phyloP scores from a whole-genome alignment of 192 early-diverging fungal genomes.

The Coemansia sp. region DNA sequence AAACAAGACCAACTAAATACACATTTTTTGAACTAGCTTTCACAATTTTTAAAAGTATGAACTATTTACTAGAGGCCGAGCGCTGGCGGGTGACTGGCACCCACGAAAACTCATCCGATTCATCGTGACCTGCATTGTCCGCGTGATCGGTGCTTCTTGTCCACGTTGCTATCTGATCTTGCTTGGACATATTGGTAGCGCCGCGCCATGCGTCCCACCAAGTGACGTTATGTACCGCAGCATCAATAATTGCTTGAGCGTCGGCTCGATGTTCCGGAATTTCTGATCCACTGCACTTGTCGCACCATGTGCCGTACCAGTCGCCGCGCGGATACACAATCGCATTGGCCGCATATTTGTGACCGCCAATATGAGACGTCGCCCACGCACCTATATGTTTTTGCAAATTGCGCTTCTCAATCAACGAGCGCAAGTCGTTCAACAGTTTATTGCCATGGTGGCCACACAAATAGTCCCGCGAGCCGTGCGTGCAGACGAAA shows the following conservation, averaged over 20 bases:
- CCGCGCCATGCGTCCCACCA: constrained; percentile 57
- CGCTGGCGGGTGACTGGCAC: constrained; percentile 13
- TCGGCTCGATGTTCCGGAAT: constrained; percentile 4
- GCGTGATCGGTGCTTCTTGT: constrained; percentile 7
- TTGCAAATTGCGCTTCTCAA: constrained; percentile 14
- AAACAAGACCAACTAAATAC: constrained; percentile 7
- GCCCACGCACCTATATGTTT: constrained; percentile 43
- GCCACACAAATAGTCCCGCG: constrained; percentile 45
- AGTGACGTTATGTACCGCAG: constrained; percentile 21
- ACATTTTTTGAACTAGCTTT: neutral
- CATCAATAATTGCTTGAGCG: constrained; percentile 36
- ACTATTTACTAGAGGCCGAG: neutral
- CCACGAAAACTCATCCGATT: constrained; percentile 26
- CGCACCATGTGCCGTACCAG: constrained; percentile 55
- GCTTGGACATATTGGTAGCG: constrained; percentile 45
- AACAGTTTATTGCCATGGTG: constrained; percentile 33
- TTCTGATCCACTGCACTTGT: constrained; percentile 16
- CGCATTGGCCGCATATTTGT: constrained; percentile 54
- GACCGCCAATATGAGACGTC: constrained; percentile 54
- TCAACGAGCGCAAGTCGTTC: constrained; percentile 25
- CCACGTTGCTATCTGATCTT: constrained; percentile 46
- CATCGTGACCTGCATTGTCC: constrained; percentile 7
- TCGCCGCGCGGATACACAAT: constrained; percentile 54
- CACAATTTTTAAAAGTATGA: neutral
- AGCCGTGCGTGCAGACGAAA: constrained; percentile 53